A percentile compares a stretch with the other conserved stretches of the same genome.
Evolutionary conservation across 2,329 filamentous ascomycete genomes (phyloP).

Genomic region (Diaporthe destruens): DNA sequence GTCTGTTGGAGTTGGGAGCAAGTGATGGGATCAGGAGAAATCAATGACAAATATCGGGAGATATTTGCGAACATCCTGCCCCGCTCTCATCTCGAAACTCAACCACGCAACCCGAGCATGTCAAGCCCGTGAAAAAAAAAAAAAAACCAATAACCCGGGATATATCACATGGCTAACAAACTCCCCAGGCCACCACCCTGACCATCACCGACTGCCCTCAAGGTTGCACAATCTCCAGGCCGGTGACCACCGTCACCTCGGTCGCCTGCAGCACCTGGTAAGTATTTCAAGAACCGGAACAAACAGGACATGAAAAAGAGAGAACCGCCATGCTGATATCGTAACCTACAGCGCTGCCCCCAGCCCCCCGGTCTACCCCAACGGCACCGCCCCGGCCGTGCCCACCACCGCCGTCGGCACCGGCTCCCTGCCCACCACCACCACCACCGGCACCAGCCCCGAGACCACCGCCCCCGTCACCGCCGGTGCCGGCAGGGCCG

Average conservation of each 20-base stretch:
- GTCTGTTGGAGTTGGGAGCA: background rate
- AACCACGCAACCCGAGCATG: conserved; percentile 7
- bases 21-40: conserved; percentile 25
- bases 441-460: conserved; percentile 47
- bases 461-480: conserved; percentile 59
- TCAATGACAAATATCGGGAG: background rate
- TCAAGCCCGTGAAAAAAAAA: background rate
- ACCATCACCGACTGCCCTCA: conserved; percentile 77
- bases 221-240: conserved; percentile 72
- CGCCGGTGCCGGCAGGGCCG: conserved; percentile 68
- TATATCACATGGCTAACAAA: conserved; percentile 39
- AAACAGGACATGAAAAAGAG: background rate
- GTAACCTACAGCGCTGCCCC: conserved; percentile 6
- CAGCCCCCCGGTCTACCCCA: conserved; percentile 49
- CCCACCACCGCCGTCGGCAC: conserved; percentile 50
- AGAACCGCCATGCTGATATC: conserved; percentile 28
- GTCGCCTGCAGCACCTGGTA: conserved; percentile 69
- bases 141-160: background rate
- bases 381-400: conserved; percentile 54
- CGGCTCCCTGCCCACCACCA: conserved; percentile 25
- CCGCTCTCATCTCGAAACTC: background rate
- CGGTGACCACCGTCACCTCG: conserved; percentile 64
- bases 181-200: conserved; percentile 70
- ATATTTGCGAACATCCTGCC: background rate
- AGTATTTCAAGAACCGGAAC: conserved; percentile 40